Evolutionary conservation across 805 yeast species (phyloP).

Genomic region (Starmerella apis): DNA sequence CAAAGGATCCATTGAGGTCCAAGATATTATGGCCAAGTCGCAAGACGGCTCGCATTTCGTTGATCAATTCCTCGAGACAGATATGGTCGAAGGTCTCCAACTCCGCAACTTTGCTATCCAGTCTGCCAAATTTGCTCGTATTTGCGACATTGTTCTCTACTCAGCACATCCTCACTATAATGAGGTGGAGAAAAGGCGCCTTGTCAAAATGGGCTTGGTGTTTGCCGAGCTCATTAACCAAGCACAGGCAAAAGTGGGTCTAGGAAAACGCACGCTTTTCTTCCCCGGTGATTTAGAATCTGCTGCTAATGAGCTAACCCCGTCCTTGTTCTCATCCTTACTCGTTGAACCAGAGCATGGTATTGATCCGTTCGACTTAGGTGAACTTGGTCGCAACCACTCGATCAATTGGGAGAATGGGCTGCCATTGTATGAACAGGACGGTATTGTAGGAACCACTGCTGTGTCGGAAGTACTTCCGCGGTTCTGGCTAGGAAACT

Average conservation of each 20-base stretch:
- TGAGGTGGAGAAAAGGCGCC: neutral
- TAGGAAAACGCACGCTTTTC: neutral
- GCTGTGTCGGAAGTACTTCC: neutral
- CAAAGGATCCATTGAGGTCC: constrained; percentile 2
- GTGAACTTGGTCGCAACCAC: neutral
- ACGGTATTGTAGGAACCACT: constrained; percentile 25
- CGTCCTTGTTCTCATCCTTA: neutral
- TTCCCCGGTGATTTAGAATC: neutral
- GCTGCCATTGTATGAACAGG: neutral
- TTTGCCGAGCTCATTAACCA: neutral
- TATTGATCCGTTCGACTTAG: constrained; percentile 14
- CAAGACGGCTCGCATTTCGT: too few species aligned
- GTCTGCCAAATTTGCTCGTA: constrained; percentile 62
- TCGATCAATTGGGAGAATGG: neutral
- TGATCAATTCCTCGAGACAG: constrained; percentile 2
- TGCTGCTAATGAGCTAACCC: constrained; percentile 20
- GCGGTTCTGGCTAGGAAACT: constrained; percentile 73
- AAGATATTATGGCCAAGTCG: neutral
- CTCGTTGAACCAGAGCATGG: neutral
- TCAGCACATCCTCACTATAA: constrained; percentile 36
- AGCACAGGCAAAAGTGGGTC: neutral
- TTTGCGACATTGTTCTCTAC: constrained; percentile 71
- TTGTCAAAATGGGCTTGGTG: neutral
- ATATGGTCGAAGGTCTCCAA: neutral
- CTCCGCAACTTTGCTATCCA: constrained; percentile 80